A percentile compares a stretch with the other conserved stretches of the same genome.
Conservation (phyloP, 192 early-diverging fungal genomes). For the Lunasporangiospora selenospora region DNA sequence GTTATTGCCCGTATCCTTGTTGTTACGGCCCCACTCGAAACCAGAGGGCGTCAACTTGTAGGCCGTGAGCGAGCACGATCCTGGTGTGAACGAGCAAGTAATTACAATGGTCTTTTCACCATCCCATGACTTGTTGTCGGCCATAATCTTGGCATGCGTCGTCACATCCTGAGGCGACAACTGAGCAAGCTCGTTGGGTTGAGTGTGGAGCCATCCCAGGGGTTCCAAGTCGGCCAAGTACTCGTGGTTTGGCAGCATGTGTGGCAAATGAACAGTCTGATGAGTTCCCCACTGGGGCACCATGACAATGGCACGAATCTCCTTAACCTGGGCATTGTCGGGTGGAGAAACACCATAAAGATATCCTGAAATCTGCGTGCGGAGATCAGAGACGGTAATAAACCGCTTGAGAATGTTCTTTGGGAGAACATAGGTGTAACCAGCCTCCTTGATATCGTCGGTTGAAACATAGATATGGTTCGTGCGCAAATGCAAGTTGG, state of each 20-base stretch:
- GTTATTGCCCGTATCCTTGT: conserved; percentile 87
- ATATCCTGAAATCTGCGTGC: conserved; percentile 96
- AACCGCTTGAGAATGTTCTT: conserved; percentile 99
- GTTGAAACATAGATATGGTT: conserved; percentile 97
- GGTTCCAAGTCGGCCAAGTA: conserved; percentile 93
- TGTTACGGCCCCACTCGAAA: conserved; percentile 96
- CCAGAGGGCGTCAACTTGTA: conserved; percentile 97
- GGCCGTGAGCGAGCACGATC: conserved; percentile 94
- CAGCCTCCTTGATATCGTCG: conserved; percentile 95
- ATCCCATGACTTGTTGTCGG: conserved; percentile 91
- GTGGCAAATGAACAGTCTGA: conserved; percentile 90
- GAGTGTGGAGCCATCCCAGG: conserved; percentile 98
- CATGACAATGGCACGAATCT: conserved; percentile 91
- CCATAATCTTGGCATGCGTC: conserved; percentile 89
- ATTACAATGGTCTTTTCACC: conserved; percentile 92
- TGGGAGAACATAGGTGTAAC: conserved; percentile 94
- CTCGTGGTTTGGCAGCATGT: conserved; percentile 88
- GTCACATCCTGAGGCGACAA: conserved; percentile 92
- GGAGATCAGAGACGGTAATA: conserved; percentile 92
- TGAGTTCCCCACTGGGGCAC: conserved; percentile 99
- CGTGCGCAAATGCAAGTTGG: conserved; percentile 93
- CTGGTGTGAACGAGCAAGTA: conserved; percentile 98
- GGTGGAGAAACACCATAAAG: conserved; percentile 92
- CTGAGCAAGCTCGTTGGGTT: conserved; percentile 91
- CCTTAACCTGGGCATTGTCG: conserved; percentile 93